Percentiles rank a stretch among this genome's conserved stretches.
These are phyloP conservation scores for Phragmites australis DNA, from an alignment of 176 grass and related monocot species.

Conservation along the genomic window DNA sequence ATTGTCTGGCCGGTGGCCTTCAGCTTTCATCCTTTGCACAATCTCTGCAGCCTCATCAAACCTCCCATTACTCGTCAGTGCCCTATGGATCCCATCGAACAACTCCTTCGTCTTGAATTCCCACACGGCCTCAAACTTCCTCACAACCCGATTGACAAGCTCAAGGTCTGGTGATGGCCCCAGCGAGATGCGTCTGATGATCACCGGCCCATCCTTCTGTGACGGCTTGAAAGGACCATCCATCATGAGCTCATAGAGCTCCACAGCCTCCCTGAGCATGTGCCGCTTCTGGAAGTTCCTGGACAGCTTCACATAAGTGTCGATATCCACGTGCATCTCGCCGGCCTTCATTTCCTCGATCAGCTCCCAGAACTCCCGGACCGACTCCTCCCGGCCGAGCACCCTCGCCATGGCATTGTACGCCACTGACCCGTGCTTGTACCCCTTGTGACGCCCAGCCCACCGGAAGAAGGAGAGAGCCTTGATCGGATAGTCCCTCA, in stretches of 20 bases:
- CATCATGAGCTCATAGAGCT: conserved; percentile 94
- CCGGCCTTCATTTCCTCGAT: conserved; percentile 63
- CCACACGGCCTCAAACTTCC: conserved; percentile 60
- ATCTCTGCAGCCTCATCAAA: conserved; percentile 68
- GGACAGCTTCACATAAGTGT: conserved; percentile 81
- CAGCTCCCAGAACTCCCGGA: conserved; percentile 65
- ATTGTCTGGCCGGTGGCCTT: conserved; percentile 77
- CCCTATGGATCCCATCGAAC: conserved; percentile 78
- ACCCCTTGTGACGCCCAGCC: conserved; percentile 39
- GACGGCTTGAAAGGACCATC: conserved; percentile 81
- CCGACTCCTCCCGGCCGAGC: conserved; percentile 58
- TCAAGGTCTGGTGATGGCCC: conserved; percentile 52
- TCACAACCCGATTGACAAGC: conserved; percentile 67
- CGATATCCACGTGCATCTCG: conserved; percentile 68
- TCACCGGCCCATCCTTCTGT: conserved; percentile 55
- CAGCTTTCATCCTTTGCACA: conserved; percentile 55
- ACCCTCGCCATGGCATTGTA: conserved; percentile 81
- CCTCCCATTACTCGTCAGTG: conserved; percentile 61
- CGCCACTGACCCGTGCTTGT: conserved; percentile 47
- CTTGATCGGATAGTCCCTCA: conserved; percentile 51
- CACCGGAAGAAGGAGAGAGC: conserved; percentile 81
- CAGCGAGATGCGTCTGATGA: conserved; percentile 72
- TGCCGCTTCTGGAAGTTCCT: conserved; percentile 68
- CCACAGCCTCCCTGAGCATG: conserved; percentile 64
- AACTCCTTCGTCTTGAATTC: conserved; percentile 62